Conservation (phyloP, 257 asterid species). For the Handroanthus guayacan region DNA sequence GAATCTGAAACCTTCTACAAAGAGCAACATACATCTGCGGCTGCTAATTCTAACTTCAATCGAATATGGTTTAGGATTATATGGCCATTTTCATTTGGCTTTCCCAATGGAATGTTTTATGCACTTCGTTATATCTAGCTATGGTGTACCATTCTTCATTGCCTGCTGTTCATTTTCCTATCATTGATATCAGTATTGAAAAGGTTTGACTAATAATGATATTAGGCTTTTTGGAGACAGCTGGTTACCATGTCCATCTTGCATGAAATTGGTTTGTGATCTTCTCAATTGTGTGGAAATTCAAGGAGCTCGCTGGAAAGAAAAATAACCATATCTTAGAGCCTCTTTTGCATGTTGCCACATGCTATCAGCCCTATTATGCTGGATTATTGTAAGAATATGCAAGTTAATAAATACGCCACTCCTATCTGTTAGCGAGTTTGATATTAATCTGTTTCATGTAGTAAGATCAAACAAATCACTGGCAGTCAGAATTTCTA, state of each 20-base stretch:
- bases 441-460: background rate
- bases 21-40: background rate
- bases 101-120: background rate
- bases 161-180: background rate
- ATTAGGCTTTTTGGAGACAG: background rate
- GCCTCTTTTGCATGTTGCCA: background rate
- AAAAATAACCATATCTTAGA: background rate
- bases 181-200: background rate
- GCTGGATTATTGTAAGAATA: slow-evolving; percentile 7
- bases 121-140: background rate
- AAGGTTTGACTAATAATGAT: background rate
- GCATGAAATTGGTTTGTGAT: slow-evolving; percentile 5
- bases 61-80: background rate
- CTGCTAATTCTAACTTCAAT: background rate
- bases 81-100: no score
- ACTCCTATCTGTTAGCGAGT: background rate
- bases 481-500: slow-evolving; percentile 27
- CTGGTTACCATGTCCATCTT: background rate
- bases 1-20: background rate
- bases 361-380: background rate
- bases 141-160: background rate
- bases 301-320: background rate
- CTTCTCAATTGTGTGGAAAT: slow-evolving; percentile 6
- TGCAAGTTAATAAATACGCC: background rate
- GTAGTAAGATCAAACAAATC: background rate